These are phyloP conservation scores for Nevesoporus exiguus DNA, from an alignment of 768 basidiomycete genomes.

Conservation along the genomic window DNA sequence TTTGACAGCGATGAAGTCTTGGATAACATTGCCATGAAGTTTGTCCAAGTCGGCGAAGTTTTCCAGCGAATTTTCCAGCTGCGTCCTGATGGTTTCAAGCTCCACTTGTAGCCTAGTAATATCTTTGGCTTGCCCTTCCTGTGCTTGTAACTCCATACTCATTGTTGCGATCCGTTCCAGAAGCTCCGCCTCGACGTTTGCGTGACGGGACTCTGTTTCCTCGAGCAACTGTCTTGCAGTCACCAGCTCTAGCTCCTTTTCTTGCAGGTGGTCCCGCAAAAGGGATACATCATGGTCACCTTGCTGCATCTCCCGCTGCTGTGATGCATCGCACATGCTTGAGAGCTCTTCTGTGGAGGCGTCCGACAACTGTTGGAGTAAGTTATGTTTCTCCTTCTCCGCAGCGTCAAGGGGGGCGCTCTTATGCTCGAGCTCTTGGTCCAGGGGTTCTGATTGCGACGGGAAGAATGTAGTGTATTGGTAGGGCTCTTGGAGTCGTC, in stretches of 20 bases:
- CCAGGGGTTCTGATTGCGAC: conserved; percentile 12
- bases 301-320: not conserved
- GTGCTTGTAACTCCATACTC: conserved; percentile 16
- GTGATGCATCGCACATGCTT: not conserved
- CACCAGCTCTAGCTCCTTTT: conserved; percentile 34
- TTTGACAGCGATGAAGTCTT: conserved; percentile 24
- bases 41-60: conserved; percentile 26
- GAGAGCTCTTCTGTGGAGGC: not conserved
- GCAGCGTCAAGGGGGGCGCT: not conserved
- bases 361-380: conserved; percentile 13
- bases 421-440: conserved; percentile 17
- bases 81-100: conserved; percentile 23
- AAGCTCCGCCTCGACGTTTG: conserved; percentile 31
- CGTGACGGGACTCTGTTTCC: conserved; percentile 34
- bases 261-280: conserved; percentile 37
- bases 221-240: conserved; percentile 34
- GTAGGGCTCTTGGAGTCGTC: conserved; percentile 11
- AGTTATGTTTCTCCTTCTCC: conserved; percentile 9
- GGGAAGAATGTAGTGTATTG: conserved; percentile 12
- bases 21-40: conserved; percentile 21
- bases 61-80: conserved; percentile 20
- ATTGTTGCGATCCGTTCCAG: conserved; percentile 27
- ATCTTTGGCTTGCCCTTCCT: conserved; percentile 13
- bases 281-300: conserved; percentile 31
- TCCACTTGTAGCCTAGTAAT: conserved; percentile 21